Evolutionary conservation across 176 grass and related monocot genomes (phyloP).

Genomic region (Metroxylon sagu): DNA sequence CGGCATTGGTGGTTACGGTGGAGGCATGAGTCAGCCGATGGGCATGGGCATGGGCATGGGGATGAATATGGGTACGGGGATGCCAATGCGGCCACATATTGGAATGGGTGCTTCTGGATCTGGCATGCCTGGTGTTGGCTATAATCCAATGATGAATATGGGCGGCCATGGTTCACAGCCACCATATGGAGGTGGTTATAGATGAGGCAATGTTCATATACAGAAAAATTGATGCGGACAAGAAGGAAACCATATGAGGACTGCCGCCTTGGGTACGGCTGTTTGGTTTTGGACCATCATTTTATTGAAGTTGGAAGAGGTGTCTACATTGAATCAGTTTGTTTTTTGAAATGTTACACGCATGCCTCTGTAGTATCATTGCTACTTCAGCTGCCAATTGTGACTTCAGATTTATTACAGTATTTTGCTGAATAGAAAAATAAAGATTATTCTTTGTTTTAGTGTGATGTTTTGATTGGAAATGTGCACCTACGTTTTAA

Average conservation of each 20-base stretch:
- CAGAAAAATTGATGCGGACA: conserved; percentile 5
- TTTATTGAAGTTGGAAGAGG: no score
- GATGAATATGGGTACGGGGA: conserved; percentile 49
- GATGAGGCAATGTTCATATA: conserved; percentile 30
- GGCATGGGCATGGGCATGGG: conserved; percentile 2
- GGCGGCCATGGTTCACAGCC: conserved; percentile 56
- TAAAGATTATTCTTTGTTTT: conserved; percentile 22
- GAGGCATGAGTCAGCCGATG: conserved; percentile 1
- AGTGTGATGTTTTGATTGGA: no score
- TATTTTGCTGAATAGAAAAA: conserved; percentile 49
- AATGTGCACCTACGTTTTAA: no score
- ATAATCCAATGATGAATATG: conserved; percentile 67
- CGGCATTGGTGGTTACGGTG: conserved; percentile 18
- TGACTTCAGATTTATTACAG: conserved; percentile 43
- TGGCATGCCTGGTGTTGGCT: conserved; percentile 46
- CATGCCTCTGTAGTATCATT: no score
- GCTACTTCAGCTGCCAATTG: conserved; percentile 19
- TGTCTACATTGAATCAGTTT: no score
- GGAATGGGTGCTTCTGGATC: conserved; percentile 47
- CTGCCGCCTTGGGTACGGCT: no score
- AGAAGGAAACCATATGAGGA: neutral
- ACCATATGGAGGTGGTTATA: conserved; percentile 67
- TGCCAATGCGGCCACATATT: conserved; percentile 54
- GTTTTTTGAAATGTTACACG: no score
- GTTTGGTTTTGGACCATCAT: no score